These are phyloP conservation scores for Melampsora americana DNA, from an alignment of 1,284 basidiomycete genomes.

Conservation along the genomic window DNA sequence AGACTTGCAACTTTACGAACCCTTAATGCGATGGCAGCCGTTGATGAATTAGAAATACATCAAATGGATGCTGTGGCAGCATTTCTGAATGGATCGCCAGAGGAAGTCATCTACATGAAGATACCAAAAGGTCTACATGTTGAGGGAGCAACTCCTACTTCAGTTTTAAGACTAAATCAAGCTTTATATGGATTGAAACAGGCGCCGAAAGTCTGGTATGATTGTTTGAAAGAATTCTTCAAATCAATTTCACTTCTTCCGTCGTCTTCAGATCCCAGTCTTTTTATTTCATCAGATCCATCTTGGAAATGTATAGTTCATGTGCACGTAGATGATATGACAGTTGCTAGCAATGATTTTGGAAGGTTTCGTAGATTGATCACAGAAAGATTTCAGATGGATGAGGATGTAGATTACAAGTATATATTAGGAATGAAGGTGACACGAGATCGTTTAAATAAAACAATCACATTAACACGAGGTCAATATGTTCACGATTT, in stretches of 20 bases:
- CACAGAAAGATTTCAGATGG: not conserved
- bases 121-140: not conserved
- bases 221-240: not conserved
- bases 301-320: not conserved
- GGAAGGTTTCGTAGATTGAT: not conserved
- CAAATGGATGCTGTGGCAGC: too few relatives aligned
- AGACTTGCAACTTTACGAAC: too few relatives aligned
- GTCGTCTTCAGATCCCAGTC: not conserved
- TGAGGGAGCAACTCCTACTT: not conserved
- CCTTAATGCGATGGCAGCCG: too few relatives aligned
- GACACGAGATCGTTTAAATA: not conserved
- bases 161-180: slow-evolving; percentile 18
- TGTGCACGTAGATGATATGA: too few relatives aligned
- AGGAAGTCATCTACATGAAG: not conserved
- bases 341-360: not conserved
- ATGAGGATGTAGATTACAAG: not conserved
- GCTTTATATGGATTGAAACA: slow-evolving; percentile 27
- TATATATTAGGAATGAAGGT: not conserved
- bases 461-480: not conserved
- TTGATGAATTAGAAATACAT: too few relatives aligned
- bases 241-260: too few relatives aligned
- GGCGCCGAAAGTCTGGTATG: slow-evolving; percentile 10
- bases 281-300: not conserved
- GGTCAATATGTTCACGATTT: not conserved
- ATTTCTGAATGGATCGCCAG: not conserved